phyloP scores from a whole-genome alignment of 139 green algal genomes.

The Picochlorum sp. region DNA sequence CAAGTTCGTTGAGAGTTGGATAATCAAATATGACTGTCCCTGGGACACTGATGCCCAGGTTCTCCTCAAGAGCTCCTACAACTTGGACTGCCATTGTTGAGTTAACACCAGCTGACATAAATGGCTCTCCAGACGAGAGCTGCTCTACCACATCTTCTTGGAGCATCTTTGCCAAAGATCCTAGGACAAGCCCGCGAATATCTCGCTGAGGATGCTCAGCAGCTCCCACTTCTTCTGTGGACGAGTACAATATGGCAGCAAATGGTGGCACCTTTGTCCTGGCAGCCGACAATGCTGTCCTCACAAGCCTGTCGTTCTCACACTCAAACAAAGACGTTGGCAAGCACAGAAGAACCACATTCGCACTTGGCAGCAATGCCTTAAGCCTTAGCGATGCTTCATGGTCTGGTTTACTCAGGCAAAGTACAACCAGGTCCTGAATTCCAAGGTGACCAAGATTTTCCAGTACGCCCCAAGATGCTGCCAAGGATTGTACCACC shows the following conservation, averaged over 20 bases:
- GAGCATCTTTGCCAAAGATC: background rate
- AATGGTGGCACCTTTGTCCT: slow-evolving; percentile 22
- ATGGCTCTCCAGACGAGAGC: slow-evolving; percentile 13
- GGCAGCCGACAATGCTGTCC: slow-evolving; percentile 17
- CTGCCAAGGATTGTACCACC: no score
- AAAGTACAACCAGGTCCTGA: background rate
- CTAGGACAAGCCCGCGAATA: no score
- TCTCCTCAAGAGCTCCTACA: slow-evolving; percentile 11
- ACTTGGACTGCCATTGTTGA: slow-evolving; percentile 34
- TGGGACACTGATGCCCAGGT: slow-evolving; percentile 38
- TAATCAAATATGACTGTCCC: slow-evolving; percentile 61
- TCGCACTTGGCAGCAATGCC: background rate
- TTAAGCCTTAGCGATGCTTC: background rate
- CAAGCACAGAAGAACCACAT: slow-evolving; percentile 17
- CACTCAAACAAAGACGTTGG: slow-evolving; percentile 5
- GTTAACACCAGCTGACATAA: slow-evolving; percentile 54
- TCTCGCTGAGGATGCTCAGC: no score
- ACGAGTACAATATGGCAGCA: slow-evolving; percentile 18
- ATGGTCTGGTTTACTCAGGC: background rate
- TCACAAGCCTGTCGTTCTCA: background rate
- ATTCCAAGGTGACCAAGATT: background rate
- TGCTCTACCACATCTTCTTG: background rate
- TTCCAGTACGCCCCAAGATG: no score
- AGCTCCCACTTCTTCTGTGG: background rate
- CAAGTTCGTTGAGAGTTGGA: slow-evolving; percentile 18